Evolutionary conservation across 2,329 filamentous ascomycete genomes (phyloP).

Genomic region (Fusarium fracticaudum): DNA sequence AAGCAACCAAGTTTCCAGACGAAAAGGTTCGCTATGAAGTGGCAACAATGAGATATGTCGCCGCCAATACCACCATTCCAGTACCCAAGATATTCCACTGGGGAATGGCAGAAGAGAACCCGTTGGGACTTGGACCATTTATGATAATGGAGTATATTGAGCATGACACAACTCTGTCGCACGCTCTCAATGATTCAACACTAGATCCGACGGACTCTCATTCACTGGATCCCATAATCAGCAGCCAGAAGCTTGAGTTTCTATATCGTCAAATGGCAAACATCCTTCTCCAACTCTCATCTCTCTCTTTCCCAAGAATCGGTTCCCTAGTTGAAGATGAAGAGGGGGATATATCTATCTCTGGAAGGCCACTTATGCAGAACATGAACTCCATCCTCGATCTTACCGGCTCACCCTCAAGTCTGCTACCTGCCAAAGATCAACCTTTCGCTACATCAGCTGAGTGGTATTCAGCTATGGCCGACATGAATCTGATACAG

Average conservation of each 20-base stretch:
- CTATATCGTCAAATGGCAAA: neutral
- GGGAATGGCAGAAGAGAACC: neutral
- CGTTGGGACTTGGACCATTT: neutral
- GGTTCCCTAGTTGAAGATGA: neutral
- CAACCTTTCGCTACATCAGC: neutral
- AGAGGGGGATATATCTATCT: rapidly evolving
- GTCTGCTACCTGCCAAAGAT: neutral
- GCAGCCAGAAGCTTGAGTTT: neutral
- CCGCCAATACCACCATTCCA: neutral
- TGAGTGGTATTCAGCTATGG: neutral
- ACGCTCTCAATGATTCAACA: neutral
- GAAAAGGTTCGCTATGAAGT: neutral
- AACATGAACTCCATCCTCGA: neutral
- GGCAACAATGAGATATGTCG: neutral
- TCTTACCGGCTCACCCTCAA: neutral
- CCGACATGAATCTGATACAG: neutral
- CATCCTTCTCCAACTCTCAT: neutral
- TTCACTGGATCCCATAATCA: rapidly evolving
- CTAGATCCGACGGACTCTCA: neutral
- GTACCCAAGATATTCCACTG: neutral
- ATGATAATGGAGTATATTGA: neutral
- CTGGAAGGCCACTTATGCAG: neutral
- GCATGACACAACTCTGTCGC: rapidly evolving
- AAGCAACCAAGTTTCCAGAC: neutral
- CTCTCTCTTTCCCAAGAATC: rapidly evolving